Percentiles rank a stretch among this genome's conserved stretches.
phyloP scores from a whole-genome alignment of 2,329 filamentous ascomycete species.

The Gnomoniopsis smithogilvyi region DNA sequence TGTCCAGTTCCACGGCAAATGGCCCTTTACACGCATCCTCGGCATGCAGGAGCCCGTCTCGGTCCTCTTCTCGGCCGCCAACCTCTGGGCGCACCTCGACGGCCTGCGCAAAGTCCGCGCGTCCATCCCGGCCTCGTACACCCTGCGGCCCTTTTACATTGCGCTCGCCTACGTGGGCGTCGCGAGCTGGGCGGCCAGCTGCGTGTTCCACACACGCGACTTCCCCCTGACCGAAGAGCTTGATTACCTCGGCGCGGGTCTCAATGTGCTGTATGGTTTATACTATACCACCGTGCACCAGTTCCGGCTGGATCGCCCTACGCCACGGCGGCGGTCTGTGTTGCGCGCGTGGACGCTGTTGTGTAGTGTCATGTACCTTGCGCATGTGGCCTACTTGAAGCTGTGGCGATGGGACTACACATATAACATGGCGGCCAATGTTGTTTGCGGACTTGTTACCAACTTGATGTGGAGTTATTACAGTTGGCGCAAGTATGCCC shows the following conservation, averaged over 20 bases:
- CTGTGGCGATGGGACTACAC: constrained; percentile 90
- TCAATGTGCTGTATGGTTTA: constrained; percentile 83
- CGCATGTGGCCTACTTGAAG: constrained; percentile 80
- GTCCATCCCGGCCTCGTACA: constrained; percentile 68
- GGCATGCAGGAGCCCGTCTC: constrained; percentile 95
- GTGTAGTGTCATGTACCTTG: constrained; percentile 67
- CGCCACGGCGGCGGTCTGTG: constrained; percentile 40
- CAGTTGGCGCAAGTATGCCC: constrained; percentile 69
- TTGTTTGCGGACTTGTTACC: constrained; percentile 73
- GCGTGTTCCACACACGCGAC: constrained; percentile 90
- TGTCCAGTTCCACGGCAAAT: constrained; percentile 97
- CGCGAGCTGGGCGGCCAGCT: constrained; percentile 81
- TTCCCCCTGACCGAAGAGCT: constrained; percentile 84
- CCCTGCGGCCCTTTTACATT: constrained; percentile 77
- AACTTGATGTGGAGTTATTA: constrained; percentile 87
- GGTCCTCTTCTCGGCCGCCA: constrained; percentile 89
- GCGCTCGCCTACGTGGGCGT: constrained; percentile 77
- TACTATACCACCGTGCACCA: constrained; percentile 82
- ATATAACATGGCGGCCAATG: constrained; percentile 97
- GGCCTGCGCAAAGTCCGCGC: constrained; percentile 71
- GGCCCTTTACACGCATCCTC: constrained; percentile 88
- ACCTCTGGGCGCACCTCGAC: constrained; percentile 79
- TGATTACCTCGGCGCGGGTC: constrained; percentile 94
- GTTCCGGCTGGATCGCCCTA: constrained; percentile 70
- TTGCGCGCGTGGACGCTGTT: constrained; percentile 72